A percentile compares a stretch with the other conserved stretches of the same genome.
Conservation (phyloP, 106 monocot species). For the Iris macrosiphon region DNA sequence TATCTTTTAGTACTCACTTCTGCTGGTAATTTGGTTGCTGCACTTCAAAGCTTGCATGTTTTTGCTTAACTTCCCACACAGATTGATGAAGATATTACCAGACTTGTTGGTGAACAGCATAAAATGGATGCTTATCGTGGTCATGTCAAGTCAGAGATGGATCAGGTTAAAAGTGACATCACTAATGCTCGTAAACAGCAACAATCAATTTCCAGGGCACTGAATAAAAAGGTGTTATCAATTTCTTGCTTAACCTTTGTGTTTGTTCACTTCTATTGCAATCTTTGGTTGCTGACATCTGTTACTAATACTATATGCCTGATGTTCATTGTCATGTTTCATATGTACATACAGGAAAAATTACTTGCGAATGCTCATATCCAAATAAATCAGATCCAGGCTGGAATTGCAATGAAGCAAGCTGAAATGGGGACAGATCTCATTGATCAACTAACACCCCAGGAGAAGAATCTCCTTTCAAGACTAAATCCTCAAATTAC, state of each 20-base stretch:
- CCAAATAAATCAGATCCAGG: constrained; percentile 86
- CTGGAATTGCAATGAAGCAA: constrained; percentile 90
- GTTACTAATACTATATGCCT: not conserved
- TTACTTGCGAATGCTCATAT: constrained; percentile 64
- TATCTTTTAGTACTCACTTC: no score
- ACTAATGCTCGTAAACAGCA: constrained; percentile 72
- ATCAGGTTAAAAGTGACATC: constrained; percentile 80
- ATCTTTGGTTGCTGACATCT: not conserved
- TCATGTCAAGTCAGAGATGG: constrained; percentile 70
- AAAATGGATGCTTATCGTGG: constrained; percentile 75
- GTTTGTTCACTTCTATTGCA: not conserved
- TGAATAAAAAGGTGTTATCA: constrained; percentile 75
- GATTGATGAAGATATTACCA: constrained; percentile 83
- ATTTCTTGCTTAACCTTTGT: not conserved
- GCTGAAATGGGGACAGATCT: constrained; percentile 99
- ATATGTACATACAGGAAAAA: constrained; percentile 60
- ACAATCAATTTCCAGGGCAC: constrained; percentile 51
- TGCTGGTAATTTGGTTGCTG: no score
- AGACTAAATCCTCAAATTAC: constrained; percentile 95
- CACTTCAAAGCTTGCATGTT: no score
- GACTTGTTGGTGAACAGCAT: constrained; percentile 75
- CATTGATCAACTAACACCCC: constrained; percentile 78
- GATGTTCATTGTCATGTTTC: not conserved
- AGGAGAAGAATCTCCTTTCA: constrained; percentile 80
- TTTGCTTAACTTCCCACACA: constrained; percentile 69